Evolutionary conservation across 768 basidiomycete genomes (phyloP).

Genomic region (Amylocystis lapponica): DNA sequence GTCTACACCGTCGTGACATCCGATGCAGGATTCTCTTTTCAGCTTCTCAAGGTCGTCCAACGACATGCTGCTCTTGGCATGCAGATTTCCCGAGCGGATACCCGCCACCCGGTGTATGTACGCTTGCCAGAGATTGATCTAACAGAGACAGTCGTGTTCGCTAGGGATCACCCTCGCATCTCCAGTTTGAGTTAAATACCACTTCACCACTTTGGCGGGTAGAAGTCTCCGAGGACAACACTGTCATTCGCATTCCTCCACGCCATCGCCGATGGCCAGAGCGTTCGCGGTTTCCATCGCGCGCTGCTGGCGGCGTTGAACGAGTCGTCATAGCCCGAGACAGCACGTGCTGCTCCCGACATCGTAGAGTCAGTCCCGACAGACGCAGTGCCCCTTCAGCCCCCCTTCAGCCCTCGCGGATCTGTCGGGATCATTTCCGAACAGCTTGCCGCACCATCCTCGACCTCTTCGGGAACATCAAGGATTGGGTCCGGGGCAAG

Average conservation of each 20-base stretch:
- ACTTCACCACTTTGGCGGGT: conserved; percentile 34
- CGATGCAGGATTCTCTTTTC: too few species aligned
- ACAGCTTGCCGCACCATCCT: conserved; percentile 20
- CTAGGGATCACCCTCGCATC: too few species aligned
- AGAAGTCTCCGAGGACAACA: conserved; percentile 26
- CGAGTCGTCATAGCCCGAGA: conserved; percentile 1
- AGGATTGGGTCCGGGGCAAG: background rate
- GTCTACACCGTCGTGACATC: too few species aligned
- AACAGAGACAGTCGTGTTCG: too few species aligned
- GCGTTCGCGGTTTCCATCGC: conserved; percentile 32
- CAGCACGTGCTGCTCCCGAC: background rate
- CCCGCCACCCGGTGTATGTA: too few species aligned
- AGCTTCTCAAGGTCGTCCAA: too few species aligned
- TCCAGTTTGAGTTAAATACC: conserved; percentile 23
- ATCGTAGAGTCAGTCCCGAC: conserved; percentile 15
- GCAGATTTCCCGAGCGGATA: too few species aligned
- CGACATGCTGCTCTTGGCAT: too few species aligned
- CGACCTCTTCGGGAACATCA: conserved; percentile 18
- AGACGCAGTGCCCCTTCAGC: conserved; percentile 13
- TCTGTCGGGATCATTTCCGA: conserved; percentile 23
- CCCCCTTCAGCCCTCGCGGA: conserved; percentile 24
- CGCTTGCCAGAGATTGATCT: too few species aligned
- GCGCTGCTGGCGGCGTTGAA: conserved; percentile 28
- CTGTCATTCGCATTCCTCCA: conserved; percentile 35
- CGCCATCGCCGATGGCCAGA: conserved; percentile 35